Conservation (phyloP, 2,329 filamentous ascomycete species). For the Scorias spongiosa region DNA sequence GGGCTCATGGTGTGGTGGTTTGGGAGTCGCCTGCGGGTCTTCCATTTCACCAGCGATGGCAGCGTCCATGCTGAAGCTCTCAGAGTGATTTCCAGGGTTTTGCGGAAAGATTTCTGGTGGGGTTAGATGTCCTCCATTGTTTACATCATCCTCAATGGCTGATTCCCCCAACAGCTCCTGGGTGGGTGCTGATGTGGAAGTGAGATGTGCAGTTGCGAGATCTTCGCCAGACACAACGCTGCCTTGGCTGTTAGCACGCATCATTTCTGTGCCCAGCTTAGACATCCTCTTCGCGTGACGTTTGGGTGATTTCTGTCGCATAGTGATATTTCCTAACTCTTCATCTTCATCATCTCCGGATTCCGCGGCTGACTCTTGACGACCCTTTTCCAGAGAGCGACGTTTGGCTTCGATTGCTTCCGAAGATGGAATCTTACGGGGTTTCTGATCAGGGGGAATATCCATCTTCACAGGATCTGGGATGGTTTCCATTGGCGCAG, state of each 20-base stretch:
- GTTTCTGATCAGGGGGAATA: conserved; percentile 23
- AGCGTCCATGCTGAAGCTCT: conserved; percentile 8
- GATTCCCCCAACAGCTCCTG: conserved; percentile 19
- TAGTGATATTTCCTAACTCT: conserved; percentile 51
- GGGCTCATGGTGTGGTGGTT: not conserved
- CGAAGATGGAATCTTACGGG: conserved; percentile 48
- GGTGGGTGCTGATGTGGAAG: conserved; percentile 15
- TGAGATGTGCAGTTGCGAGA: conserved; percentile 1
- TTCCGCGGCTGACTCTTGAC: conserved; percentile 53
- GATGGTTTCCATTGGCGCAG: conserved; percentile 39
- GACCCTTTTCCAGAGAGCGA: conserved; percentile 57
- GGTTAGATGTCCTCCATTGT: conserved; percentile 24
- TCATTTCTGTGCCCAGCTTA: conserved; percentile 92
- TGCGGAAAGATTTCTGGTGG: conserved; percentile 37
- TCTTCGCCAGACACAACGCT: conserved; percentile 40
- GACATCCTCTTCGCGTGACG: conserved; percentile 39
- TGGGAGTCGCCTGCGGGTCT: not conserved
- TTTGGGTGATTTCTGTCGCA: conserved; percentile 15
- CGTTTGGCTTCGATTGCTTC: conserved; percentile 63
- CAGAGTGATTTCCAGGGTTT: conserved; percentile 26
- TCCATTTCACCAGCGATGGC: not conserved
- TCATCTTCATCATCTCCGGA: conserved; percentile 94
- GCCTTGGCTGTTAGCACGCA: conserved; percentile 88
- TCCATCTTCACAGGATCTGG: conserved; percentile 23
- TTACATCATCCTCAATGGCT: conserved; percentile 19